Evolutionary conservation across 2,329 filamentous ascomycete genomes (phyloP).

Genomic region (Penicillium sp.): DNA sequence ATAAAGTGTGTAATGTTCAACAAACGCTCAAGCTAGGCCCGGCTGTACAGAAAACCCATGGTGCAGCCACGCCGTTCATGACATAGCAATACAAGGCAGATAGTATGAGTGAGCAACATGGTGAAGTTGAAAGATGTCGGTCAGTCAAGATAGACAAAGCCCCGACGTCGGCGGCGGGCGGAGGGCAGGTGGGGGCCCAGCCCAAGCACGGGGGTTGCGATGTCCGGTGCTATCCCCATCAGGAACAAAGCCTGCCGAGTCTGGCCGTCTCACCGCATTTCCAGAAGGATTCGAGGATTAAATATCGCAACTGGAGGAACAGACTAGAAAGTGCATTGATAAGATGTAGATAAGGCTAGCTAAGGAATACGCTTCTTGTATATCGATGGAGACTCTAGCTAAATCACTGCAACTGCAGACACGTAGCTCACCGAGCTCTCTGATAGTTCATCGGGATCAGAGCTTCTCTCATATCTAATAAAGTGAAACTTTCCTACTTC

Average conservation of each 20-base stretch:
- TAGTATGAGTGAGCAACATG: neutral
- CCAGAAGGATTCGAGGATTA: neutral
- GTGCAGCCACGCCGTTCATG: neutral
- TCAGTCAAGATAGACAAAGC: neutral
- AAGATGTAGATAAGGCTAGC: neutral
- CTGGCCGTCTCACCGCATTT: neutral
- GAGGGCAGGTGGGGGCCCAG: neutral
- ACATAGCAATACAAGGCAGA: neutral
- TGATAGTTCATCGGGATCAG: slow-evolving; percentile 59
- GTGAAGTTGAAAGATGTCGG: too few species aligned
- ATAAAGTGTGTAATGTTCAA: neutral
- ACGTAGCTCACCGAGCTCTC: slow-evolving; percentile 95
- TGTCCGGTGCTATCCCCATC: neutral
- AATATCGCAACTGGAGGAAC: neutral
- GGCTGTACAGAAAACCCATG: slow-evolving; percentile 1
- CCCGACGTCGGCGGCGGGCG: slow-evolving; percentile 1
- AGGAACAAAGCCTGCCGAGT: too few species aligned
- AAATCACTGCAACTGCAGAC: slow-evolving; percentile 80
- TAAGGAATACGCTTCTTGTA: neutral
- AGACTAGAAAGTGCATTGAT: neutral
- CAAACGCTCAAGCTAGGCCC: neutral
- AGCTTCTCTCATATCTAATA: slow-evolving; percentile 82
- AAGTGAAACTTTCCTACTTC: slow-evolving; percentile 64
- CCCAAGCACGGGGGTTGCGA: too few species aligned
- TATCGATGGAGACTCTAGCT: slow-evolving; percentile 5